phyloP scores from a whole-genome alignment of 2,329 filamentous ascomycete species.

The Fonsecaea monophora region DNA sequence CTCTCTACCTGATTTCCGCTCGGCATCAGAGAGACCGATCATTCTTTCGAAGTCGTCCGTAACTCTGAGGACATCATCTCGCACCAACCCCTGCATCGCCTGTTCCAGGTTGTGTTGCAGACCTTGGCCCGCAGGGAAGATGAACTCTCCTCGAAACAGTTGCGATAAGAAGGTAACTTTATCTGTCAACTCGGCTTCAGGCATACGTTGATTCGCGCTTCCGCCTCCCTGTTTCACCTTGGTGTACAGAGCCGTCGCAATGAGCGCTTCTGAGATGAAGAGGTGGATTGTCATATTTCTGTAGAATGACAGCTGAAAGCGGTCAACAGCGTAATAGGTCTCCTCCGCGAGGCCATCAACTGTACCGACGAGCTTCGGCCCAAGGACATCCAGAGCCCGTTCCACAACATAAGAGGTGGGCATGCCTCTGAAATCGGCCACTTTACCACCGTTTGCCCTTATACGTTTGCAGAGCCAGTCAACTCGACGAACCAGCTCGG shows the following conservation, averaged over 20 bases:
- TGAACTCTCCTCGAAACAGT: slow-evolving; percentile 94
- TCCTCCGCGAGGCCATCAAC: slow-evolving; percentile 82
- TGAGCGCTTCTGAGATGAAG: slow-evolving; percentile 90
- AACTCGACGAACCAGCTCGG: slow-evolving; percentile 82
- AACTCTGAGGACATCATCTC: slow-evolving; percentile 76
- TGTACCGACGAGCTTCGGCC: slow-evolving; percentile 83
- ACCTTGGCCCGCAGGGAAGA: slow-evolving; percentile 83
- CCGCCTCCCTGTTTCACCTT: slow-evolving; percentile 90
- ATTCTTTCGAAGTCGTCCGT: slow-evolving; percentile 64
- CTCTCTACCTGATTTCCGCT: slow-evolving; percentile 80
- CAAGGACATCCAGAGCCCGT: slow-evolving; percentile 87
- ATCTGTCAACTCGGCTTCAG: slow-evolving; percentile 72
- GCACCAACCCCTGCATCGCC: slow-evolving; percentile 77
- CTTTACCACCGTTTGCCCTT: slow-evolving; percentile 82
- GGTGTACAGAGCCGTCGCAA: slow-evolving; percentile 89
- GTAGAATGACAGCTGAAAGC: slow-evolving; percentile 97
- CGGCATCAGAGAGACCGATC: slow-evolving; percentile 76
- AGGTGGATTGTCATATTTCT: slow-evolving; percentile 99
- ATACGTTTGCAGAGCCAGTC: slow-evolving; percentile 88
- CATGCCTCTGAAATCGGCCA: slow-evolving; percentile 87
- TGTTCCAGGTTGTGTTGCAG: slow-evolving; percentile 79
- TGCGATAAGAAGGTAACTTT: slow-evolving; percentile 89
- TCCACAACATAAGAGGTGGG: slow-evolving; percentile 84
- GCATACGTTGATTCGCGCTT: slow-evolving; percentile 77
- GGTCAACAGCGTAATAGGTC: slow-evolving; percentile 92